phyloP scores from a whole-genome alignment of 805 yeast genomes.

The Grigorovia jiainica region DNA sequence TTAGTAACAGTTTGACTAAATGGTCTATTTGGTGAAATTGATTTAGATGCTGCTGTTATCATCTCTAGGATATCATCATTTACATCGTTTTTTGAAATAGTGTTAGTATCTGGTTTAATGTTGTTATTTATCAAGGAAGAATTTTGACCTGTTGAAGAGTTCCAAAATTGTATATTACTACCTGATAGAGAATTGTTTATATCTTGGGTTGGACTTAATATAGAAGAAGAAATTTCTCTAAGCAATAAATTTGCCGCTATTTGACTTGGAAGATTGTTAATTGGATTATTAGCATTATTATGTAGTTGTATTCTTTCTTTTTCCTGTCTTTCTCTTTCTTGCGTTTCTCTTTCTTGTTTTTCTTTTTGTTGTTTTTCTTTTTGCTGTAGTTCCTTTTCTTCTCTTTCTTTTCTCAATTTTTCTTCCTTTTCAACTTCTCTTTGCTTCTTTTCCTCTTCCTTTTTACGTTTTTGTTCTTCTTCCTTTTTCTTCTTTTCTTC shows the following conservation, averaged over 20 bases:
- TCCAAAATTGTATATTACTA: neutral
- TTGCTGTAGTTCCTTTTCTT: neutral
- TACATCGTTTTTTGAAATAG: conserved; percentile 4
- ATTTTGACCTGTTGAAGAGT: neutral
- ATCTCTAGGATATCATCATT: conserved; percentile 22
- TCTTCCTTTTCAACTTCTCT: conserved; percentile 18
- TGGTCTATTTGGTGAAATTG: conserved; percentile 5
- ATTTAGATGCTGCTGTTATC: conserved; percentile 22
- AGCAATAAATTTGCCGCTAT: neutral
- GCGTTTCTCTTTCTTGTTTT: conserved; percentile 1
- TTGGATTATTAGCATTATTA: neutral
- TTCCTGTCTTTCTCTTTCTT: neutral
- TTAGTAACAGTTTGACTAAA: neutral
- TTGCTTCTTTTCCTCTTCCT: conserved; percentile 23
- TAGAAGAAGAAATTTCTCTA: neutral
- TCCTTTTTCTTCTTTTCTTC: conserved; percentile 30
- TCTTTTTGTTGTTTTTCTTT: conserved; percentile 1
- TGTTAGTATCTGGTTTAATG: neutral
- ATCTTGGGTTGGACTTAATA: neutral
- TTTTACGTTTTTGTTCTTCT: conserved; percentile 20
- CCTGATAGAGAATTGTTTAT: neutral
- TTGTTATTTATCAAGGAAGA: neutral
- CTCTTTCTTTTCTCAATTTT: conserved; percentile 12
- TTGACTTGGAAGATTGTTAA: neutral
- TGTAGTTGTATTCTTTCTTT: neutral